phyloP scores from a whole-genome alignment of 768 basidiomycete genomes.

The Daedaleopsis nitida region DNA sequence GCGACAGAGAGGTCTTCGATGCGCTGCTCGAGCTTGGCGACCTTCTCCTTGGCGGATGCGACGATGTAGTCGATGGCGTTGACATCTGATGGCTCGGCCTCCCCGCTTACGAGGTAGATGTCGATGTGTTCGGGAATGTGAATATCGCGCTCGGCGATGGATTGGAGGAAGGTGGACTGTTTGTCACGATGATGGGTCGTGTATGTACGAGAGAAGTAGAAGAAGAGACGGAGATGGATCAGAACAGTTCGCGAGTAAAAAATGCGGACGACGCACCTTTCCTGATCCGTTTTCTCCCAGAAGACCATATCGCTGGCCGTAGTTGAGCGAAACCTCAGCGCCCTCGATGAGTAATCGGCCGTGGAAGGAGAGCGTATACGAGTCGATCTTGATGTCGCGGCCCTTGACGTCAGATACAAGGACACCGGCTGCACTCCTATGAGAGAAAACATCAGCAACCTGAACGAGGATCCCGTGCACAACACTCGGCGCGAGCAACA shows the following conservation, averaged over 20 bases:
- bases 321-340: conserved; percentile 79
- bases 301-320: conserved; percentile 92
- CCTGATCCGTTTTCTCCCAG: conserved; percentile 98
- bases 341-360: conserved; percentile 79
- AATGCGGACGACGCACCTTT: conserved; percentile 68
- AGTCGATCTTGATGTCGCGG: conserved; percentile 97
- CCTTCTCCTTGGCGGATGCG: conserved; percentile 88
- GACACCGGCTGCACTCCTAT: conserved; percentile 87
- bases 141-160: conserved; percentile 93
- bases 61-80: conserved; percentile 99
- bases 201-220: neutral
- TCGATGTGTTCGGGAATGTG: conserved; percentile 95
- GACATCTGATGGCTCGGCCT: conserved; percentile 92
- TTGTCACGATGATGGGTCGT: neutral
- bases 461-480: neutral
- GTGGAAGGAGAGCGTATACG: conserved; percentile 96
- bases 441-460: neutral
- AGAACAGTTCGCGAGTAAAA: neutral
- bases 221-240: neutral
- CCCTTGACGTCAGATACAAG: conserved; percentile 90
- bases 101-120: conserved; percentile 95
- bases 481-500: neutral
- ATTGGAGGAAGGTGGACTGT: conserved; percentile 95
- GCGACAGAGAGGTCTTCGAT: conserved; percentile 94
- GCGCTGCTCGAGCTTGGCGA: conserved; percentile 87